Base-by-base conservation (phyloP, 2,329 filamentous ascomycete genomes). In the Cytospora leucostoma region DNA sequence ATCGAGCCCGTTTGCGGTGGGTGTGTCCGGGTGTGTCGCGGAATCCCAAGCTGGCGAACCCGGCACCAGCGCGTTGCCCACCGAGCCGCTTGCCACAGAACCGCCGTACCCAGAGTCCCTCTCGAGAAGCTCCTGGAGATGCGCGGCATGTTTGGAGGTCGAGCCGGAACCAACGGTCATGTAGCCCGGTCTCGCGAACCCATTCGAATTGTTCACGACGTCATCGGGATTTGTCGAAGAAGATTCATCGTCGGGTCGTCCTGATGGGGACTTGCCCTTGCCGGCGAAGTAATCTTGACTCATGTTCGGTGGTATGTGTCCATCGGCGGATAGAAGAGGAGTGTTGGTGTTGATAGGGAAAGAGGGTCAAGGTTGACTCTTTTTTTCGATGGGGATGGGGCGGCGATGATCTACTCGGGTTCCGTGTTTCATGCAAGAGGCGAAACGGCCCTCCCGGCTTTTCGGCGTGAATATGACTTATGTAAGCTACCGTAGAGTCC, bases 41-140 rank as follows among this genome's bases (percentile, higher is more conserved):
- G 79, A 77, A 68, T 80, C 78, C 74, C 79, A 80, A 49, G 74
- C 71, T 32, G 76, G 72, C 55, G 75, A 70, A 62, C 74, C 73
- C 57, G 75, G 64, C 64, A 71, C 74, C 59, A 78, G 74, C 65
- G 79, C 76, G 68, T 67, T 59, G 65, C 67, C 66, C 56, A 68
- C 60, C 52, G 84, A 84, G 59, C 90, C 90, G 65, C 87, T 88
- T 35, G 84, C 80, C 56, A 90, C 82, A 74, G 92, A 97, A 52
- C 90, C 90, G 61, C 92, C 93, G 72, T 98, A 98, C 7, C 94
- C 95, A 19, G 94, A 98, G 74, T 99, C 95, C 63, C 87, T 81
- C 66, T 96, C 92, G 61, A 98, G 80, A 70, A 96, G 85, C 19
- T 88, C 87, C 76, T 95, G 91, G 47, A 98, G 81, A 61, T 88